phyloP scores from a whole-genome alignment of 2,329 filamentous ascomycete species.

The Talaromyces piceae region DNA sequence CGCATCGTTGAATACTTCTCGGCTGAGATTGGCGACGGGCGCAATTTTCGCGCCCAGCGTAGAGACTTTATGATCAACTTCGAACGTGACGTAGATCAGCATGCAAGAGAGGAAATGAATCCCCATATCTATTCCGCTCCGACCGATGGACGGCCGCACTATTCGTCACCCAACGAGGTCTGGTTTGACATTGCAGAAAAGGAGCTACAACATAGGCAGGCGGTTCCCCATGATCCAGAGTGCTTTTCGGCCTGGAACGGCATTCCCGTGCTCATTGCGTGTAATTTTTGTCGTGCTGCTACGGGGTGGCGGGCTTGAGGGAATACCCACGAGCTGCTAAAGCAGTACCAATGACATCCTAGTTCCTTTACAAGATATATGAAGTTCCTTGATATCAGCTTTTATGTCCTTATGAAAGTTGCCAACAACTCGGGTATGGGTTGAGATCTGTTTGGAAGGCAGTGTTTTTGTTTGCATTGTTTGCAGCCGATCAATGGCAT shows the following conservation, averaged over 20 bases:
- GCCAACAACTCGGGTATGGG: background rate
- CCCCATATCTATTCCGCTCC: slow-evolving; percentile 28
- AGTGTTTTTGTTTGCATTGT: slow-evolving; percentile 3
- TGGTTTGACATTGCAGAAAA: slow-evolving; percentile 32
- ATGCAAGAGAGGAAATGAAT: slow-evolving; percentile 32
- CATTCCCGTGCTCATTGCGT: slow-evolving; percentile 30
- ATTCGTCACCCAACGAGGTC: slow-evolving; percentile 27
- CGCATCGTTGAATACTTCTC: slow-evolving; percentile 37
- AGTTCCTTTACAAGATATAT: background rate
- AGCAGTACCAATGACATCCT: background rate
- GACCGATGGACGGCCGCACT: slow-evolving; percentile 23
- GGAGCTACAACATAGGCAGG: slow-evolving; percentile 23
- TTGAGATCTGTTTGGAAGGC: background rate
- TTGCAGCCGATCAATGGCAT: background rate
- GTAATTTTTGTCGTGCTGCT: slow-evolving; percentile 23
- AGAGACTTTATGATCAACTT: slow-evolving; percentile 40
- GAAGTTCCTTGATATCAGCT: background rate
- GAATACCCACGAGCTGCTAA: background rate
- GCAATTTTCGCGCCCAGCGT: slow-evolving; percentile 32
- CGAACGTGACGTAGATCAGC: slow-evolving; percentile 29
- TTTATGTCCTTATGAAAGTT: no score
- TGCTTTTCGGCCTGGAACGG: slow-evolving; percentile 26
- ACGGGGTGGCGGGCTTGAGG: slow-evolving; percentile 27
- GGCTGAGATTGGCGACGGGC: slow-evolving; percentile 36
- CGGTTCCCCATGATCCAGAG: slow-evolving; percentile 27